Base-by-base conservation (phyloP, 768 basidiomycete species). In the Suillus tomentosus region DNA sequence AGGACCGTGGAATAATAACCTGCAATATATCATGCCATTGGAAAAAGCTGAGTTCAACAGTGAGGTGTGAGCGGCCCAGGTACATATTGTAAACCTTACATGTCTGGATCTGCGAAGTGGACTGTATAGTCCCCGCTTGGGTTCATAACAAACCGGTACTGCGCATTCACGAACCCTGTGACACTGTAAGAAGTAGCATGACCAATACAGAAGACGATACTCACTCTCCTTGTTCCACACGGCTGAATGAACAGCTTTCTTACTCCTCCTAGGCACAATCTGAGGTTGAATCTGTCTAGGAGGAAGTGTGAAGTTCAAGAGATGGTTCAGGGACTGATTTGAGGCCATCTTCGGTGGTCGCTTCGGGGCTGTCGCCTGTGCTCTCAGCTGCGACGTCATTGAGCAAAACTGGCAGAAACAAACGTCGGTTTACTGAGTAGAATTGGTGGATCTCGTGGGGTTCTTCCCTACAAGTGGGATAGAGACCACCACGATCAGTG, bases 1-100 rank as follows among this genome's bases (percentile, higher is more conserved):
- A 91, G 61, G 87, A 84, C 65, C 91, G 92, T 61, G 95, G 92
- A 69, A 99, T 88, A 72, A 99, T 87, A 66, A 99, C 87, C 77
- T 99, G 97, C 10, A 97, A 81, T 70, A 99, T 92, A 77, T 98
- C 94, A 19, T 91, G 86, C 95, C 95, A 97, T 81, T 95, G 93
- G 75, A 96, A 93, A 79, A 91, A 95, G 71, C 95, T 97, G 65
- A 5, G 15, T 8, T 22, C 10, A 65, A 51, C 61, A 62, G 62
- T 50, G 24, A 31, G 7, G 34, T n/a, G 24, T 50, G 13, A 56
- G n/a, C 22, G 14, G 54, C 9, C 8, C 61, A 54, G 65, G 53
- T 64, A 40, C 58, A 48, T 48, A 39, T 65, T 65, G 40, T 59
- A 60, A 55, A 66, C 81, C 92, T 72, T 76, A 92, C 91, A 99